Evolutionary conservation across 1,284 basidiomycete genomes (phyloP).

Genomic region (Malassezia nana): DNA sequence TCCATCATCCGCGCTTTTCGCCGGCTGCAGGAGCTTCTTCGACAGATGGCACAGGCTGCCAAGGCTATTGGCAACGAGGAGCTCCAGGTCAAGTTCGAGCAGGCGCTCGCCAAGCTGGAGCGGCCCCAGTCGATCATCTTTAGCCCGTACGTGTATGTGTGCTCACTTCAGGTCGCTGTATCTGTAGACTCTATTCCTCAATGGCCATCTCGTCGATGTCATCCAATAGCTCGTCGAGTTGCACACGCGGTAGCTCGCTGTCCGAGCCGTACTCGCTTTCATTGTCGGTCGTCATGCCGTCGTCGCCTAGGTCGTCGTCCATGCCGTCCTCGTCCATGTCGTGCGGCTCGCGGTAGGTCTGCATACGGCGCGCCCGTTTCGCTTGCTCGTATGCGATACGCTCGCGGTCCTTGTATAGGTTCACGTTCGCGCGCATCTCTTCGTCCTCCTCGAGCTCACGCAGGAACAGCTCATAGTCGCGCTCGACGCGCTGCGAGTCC

Average conservation of each 20-base stretch:
- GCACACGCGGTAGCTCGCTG: constrained; percentile 52
- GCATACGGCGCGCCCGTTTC: constrained; percentile 48
- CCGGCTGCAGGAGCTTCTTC: constrained; percentile 79
- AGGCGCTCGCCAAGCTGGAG: constrained; percentile 35
- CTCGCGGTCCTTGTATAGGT: constrained; percentile 65
- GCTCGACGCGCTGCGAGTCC: constrained; percentile 85
- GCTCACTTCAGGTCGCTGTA: constrained; percentile 12
- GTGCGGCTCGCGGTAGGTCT: constrained; percentile 50
- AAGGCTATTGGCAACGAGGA: constrained; percentile 93
- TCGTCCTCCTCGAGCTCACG: constrained; percentile 92
- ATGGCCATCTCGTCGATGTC: constrained; percentile 61
- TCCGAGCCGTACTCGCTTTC: constrained; percentile 69
- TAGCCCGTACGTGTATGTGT: constrained; percentile 22
- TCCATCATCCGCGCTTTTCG: constrained; percentile 72
- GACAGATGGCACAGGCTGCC: constrained; percentile 88
- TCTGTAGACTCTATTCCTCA: constrained; percentile 13
- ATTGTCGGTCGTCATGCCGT: constrained; percentile 43
- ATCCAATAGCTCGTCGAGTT: constrained; percentile 78
- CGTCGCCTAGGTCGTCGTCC: constrained; percentile 19
- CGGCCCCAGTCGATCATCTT: constrained; percentile 45
- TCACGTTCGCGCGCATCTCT: constrained; percentile 77
- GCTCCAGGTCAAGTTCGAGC: constrained; percentile 54
- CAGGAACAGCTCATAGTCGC: constrained; percentile 93
- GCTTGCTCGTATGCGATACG: constrained; percentile 29
- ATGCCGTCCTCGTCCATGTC: constrained; percentile 50